phyloP scores from a whole-genome alignment of 352 stramenopile genomes.

The Aphanomyces astaci region DNA sequence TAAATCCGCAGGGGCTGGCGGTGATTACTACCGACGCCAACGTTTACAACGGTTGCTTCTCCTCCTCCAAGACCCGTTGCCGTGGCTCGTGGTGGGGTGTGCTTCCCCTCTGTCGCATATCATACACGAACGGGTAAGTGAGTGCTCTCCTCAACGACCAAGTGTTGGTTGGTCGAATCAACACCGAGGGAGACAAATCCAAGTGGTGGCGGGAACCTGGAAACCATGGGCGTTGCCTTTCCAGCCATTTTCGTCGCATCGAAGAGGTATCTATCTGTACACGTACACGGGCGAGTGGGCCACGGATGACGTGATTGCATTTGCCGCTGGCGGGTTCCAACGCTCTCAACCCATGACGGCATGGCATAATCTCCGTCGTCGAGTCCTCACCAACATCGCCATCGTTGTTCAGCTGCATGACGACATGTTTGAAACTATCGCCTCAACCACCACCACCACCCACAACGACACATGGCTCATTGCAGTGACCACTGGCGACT shows the following conservation, averaged over 20 bases:
- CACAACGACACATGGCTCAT: constrained; percentile 4
- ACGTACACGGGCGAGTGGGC: background rate
- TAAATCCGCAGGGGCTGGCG: no score
- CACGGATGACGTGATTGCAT: background rate
- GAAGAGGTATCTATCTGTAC: constrained; percentile 3
- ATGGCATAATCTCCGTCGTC: no score
- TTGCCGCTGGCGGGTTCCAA: background rate
- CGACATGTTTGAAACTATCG: background rate
- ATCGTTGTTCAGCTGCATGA: background rate
- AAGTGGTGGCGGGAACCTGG: background rate
- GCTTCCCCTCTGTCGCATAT: background rate
- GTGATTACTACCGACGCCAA: no score
- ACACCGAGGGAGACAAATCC: constrained; percentile 1
- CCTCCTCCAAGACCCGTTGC: no score
- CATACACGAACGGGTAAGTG: background rate
- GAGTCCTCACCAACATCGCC: background rate
- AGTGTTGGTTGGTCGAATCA: background rate
- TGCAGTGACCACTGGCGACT: background rate
- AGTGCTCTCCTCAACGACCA: background rate
- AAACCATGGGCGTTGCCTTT: background rate
- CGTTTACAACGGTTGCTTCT: no score
- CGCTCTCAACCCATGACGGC: no score
- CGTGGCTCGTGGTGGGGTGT: background rate
- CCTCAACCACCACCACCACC: background rate
- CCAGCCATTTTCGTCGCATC: background rate